phyloP scores from a whole-genome alignment of 441 rosid species.

The Omphalea diandra region DNA sequence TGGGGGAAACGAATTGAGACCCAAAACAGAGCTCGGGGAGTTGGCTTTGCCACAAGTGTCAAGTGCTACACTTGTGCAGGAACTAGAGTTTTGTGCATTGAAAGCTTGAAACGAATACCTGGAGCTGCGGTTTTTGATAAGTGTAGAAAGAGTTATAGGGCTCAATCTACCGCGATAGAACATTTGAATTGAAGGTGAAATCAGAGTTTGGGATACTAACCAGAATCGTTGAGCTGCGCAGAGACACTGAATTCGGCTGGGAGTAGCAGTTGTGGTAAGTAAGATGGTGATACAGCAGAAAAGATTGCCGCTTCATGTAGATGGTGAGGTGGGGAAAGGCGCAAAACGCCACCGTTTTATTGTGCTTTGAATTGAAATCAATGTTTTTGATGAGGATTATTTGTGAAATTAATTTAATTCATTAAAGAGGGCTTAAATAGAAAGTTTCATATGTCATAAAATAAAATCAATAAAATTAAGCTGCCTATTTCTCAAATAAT shows the following conservation, averaged over 20 bases:
- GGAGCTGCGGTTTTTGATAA: slow-evolving; percentile 29
- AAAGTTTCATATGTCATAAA: too few relatives aligned
- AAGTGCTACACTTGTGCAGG: slow-evolving; percentile 5
- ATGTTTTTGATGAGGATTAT: too few relatives aligned
- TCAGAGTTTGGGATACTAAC: neutral
- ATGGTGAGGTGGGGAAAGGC: too few relatives aligned
- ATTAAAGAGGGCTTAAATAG: too few relatives aligned
- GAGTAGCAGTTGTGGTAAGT: too few relatives aligned
- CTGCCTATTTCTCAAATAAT: too few relatives aligned
- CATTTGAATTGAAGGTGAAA: slow-evolving; percentile 20
- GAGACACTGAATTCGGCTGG: neutral
- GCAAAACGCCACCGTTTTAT: too few relatives aligned
- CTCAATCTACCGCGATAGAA: slow-evolving; percentile 20
- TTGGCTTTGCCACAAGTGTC: slow-evolving; percentile 14
- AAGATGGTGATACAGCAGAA: neutral
- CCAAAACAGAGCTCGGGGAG: slow-evolving; percentile 27
- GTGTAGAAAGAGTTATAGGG: slow-evolving; percentile 23
- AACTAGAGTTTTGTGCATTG: slow-evolving; percentile 16
- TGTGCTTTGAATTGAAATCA: too few relatives aligned
- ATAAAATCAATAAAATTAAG: too few relatives aligned
- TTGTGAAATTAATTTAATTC: too few relatives aligned
- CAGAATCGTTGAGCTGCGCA: slow-evolving; percentile 1
- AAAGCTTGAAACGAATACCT: slow-evolving; percentile 26
- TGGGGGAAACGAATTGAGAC: slow-evolving; percentile 26
- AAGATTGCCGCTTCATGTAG: neutral